A percentile compares a stretch with the other conserved stretches of the same genome.
These are phyloP conservation scores for Ceratocystis cubensis DNA, from an alignment of 2,329 filamentous ascomycete species.

Conservation along the genomic window DNA sequence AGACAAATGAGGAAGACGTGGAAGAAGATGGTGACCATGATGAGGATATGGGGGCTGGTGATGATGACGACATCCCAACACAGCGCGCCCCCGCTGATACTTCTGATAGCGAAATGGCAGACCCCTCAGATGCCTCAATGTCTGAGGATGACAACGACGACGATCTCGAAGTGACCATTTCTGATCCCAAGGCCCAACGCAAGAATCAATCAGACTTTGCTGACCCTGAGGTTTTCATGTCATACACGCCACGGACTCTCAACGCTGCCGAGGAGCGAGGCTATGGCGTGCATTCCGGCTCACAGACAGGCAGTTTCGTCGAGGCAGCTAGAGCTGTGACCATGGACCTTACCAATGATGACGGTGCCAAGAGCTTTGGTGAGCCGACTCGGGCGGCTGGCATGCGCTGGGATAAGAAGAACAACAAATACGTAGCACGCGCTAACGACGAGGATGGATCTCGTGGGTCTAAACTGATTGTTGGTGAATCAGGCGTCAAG, in stretches of 20 bases:
- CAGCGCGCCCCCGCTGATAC: conserved; percentile 24
- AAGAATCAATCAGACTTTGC: conserved; percentile 53
- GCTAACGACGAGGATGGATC: conserved; percentile 92
- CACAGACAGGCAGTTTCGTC: conserved; percentile 58
- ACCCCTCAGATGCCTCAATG: conserved; percentile 36
- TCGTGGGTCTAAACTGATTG: conserved; percentile 57
- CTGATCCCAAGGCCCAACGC: conserved; percentile 36
- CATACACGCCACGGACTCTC: conserved; percentile 70
- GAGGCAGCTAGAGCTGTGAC: conserved; percentile 74
- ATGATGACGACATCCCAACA: conserved; percentile 22
- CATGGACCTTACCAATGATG: conserved; percentile 90
- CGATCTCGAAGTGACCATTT: conserved; percentile 59
- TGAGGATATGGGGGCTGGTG: conserved; percentile 27
- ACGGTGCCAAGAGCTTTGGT: conserved; percentile 65
- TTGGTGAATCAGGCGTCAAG: conserved; percentile 86
- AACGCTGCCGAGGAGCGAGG: conserved; percentile 81
- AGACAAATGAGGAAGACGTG: conserved; percentile 27
- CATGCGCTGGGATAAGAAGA: conserved; percentile 95
- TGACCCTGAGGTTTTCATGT: conserved; percentile 90
- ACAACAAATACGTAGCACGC: conserved; percentile 83
- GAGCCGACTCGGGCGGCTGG: conserved; percentile 50
- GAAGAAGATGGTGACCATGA: conserved; percentile 26
- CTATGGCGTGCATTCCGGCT: conserved; percentile 82
- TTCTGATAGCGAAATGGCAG: conserved; percentile 30
- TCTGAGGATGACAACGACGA: conserved; percentile 49